Conservation (phyloP, 129 eudicot genomes). For the Logfia minima region DNA sequence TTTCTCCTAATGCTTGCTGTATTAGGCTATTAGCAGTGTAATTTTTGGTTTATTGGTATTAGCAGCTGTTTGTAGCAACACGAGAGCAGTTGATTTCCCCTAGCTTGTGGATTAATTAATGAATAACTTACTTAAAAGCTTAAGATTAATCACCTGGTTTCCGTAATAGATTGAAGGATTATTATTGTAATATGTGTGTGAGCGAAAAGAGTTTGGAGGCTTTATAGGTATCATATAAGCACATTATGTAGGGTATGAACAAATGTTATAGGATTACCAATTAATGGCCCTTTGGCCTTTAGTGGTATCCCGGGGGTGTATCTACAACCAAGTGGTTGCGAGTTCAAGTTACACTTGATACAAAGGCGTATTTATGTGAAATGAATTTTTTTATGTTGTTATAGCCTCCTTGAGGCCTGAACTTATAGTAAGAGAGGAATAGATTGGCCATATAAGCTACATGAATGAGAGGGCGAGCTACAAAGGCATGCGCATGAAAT, state of each 20-base stretch:
- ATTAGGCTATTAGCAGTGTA: conserved; percentile 6
- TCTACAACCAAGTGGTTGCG: not conserved
- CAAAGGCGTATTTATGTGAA: not conserved
- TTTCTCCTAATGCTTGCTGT: not conserved
- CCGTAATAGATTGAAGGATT: not conserved
- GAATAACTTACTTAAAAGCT: not conserved
- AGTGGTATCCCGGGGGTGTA: not conserved
- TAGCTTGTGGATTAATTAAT: not conserved
- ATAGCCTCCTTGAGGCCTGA: conserved; percentile 1
- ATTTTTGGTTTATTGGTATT: not conserved
- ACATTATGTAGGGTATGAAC: not conserved
- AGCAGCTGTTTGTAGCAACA: not conserved
- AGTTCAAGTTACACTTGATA: not conserved
- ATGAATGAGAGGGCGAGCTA: conserved; percentile 6
- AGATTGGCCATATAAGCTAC: not conserved
- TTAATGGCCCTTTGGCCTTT: not conserved
- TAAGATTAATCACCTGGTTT: not conserved
- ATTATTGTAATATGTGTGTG: too few species aligned
- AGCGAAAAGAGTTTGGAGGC: not conserved
- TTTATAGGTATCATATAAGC: not conserved
- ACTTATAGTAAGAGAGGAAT: not conserved
- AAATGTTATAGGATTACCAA: not conserved
- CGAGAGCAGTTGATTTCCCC: not conserved
- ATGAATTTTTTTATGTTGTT: not conserved
- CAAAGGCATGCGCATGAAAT: not conserved